These are phyloP conservation scores for Bothriochloa decipiens DNA, from an alignment of 176 grass and related monocot genomes.

Conservation along the genomic window DNA sequence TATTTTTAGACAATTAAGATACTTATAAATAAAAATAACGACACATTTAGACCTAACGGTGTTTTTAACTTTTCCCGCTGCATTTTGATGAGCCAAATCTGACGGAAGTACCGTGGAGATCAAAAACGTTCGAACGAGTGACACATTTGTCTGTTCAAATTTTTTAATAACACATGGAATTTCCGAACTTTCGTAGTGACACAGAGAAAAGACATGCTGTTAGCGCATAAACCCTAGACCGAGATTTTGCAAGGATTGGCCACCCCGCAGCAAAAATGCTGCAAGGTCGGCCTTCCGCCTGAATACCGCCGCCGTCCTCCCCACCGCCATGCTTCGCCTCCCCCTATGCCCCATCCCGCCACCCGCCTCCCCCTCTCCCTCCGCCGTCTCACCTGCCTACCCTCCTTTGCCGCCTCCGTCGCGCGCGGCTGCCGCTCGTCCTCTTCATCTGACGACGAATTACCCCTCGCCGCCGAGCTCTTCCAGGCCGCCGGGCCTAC, in stretches of 20 bases:
- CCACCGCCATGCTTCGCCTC: conserved; percentile 52
- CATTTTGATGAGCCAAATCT: too few species aligned
- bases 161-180: too few species aligned
- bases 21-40: too few species aligned
- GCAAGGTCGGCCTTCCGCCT: neutral
- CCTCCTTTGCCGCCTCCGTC: neutral
- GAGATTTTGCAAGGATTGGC: neutral
- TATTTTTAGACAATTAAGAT: too few species aligned
- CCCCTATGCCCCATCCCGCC: conserved; percentile 54
- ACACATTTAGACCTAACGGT: too few species aligned
- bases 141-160: too few species aligned
- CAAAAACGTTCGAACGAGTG: too few species aligned
- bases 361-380: conserved; percentile 17
- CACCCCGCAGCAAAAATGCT: neutral
- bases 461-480: conserved; percentile 57
- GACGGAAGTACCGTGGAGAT: too few species aligned
- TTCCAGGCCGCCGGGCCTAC: conserved; percentile 61
- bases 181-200: too few species aligned
- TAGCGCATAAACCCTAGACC: neutral
- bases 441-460: conserved; percentile 32
- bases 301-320: conserved; percentile 33
- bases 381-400: neutral
- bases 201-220: neutral
- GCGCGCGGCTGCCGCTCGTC: conserved; percentile 13
- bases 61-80: accelerated